Percentiles rank a stretch among this genome's conserved stretches.
phyloP scores from a whole-genome alignment of 371 early-diverging fungal species.

The Chytridium lagenaria region DNA sequence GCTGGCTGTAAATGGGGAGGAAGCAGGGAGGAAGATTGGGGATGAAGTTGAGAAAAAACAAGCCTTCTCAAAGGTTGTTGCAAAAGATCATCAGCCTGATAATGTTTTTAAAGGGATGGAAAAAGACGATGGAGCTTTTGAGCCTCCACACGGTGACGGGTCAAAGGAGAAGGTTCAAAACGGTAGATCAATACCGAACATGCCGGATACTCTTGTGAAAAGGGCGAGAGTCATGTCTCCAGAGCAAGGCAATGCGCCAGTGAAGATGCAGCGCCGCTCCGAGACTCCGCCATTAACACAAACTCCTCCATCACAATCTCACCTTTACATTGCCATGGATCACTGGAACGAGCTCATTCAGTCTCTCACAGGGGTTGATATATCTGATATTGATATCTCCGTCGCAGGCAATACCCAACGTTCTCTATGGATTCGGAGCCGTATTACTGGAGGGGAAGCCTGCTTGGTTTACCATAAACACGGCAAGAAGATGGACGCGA shows the following conservation, averaged over 20 bases:
- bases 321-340: neutral
- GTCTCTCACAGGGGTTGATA: neutral
- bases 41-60: neutral
- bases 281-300: neutral
- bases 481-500: neutral
- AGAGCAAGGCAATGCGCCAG: too few relatives aligned
- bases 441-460: neutral
- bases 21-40: neutral
- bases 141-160: too few relatives aligned
- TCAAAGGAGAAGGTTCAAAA: neutral
- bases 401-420: neutral
- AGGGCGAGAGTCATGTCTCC: too few relatives aligned
- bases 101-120: neutral
- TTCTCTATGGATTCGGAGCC: neutral
- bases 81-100: too few relatives aligned
- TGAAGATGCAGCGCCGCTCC: too few relatives aligned
- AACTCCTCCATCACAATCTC: neutral
- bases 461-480: neutral
- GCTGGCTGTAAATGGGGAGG: neutral
- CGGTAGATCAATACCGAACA: neutral
- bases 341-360: constrained; percentile 12
- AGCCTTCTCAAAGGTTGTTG: too few relatives aligned
- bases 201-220: neutral
- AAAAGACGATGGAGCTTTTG: neutral
- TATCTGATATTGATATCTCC: neutral